phyloP scores from a whole-genome alignment of 2,329 filamentous ascomycete species.

The Ophiostoma sp. region DNA sequence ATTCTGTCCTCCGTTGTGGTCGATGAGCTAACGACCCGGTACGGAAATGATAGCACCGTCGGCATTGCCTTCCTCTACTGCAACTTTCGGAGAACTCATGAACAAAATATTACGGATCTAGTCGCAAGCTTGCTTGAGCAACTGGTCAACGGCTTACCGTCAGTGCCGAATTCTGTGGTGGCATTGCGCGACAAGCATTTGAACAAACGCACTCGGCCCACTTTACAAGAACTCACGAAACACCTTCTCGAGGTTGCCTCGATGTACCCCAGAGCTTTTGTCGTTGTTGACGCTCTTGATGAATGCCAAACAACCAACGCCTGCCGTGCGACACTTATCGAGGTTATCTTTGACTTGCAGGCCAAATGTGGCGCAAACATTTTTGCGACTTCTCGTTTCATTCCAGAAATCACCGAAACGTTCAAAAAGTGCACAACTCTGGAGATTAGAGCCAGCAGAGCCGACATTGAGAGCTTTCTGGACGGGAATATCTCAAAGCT shows the following conservation, averaged over 20 bases:
- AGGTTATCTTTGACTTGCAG: background rate
- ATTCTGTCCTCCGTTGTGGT: background rate
- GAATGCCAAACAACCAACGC: background rate
- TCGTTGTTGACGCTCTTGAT: background rate
- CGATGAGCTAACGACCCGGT: background rate
- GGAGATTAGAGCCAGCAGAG: background rate
- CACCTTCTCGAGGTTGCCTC: background rate
- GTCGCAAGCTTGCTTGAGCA: background rate
- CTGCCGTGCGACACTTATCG: background rate
- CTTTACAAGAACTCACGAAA: background rate
- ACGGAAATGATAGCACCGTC: background rate
- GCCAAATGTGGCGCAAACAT: background rate
- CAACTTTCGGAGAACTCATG: background rate
- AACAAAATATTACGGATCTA: background rate
- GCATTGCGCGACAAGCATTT: background rate
- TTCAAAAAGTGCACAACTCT: background rate
- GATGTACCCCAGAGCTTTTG: background rate
- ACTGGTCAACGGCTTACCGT: background rate
- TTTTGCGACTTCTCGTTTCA: background rate
- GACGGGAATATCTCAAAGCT: background rate
- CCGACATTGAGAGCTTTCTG: background rate
- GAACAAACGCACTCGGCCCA: background rate
- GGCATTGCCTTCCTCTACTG: slow-evolving; percentile 6
- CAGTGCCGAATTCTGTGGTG: background rate
- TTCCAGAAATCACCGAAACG: background rate